A percentile compares a stretch with the other conserved stretches of the same genome.
These are phyloP conservation scores for Salvia sclarea DNA, from an alignment of 305 asterid genomes.

Conservation along the genomic window DNA sequence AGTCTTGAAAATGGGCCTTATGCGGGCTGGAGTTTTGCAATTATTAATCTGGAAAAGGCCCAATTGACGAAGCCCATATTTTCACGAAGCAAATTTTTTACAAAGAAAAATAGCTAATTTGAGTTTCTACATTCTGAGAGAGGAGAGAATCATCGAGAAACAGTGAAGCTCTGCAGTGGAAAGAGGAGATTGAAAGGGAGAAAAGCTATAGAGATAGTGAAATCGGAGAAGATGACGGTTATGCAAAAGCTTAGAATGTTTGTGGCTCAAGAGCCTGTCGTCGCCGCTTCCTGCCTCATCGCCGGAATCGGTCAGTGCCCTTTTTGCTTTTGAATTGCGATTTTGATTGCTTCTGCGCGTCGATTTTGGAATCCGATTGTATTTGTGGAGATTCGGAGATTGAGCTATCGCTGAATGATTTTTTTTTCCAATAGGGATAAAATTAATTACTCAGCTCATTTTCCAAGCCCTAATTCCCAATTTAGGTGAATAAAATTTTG, in stretches of 20 bases:
- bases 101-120: not conserved
- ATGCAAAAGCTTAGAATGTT: conserved; percentile 77
- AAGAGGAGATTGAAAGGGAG: not conserved
- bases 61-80: not conserved
- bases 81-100: not conserved
- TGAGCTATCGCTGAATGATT: not conserved
- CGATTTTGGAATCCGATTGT: conserved; percentile 10
- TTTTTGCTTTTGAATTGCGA: not conserved
- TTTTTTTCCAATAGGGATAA: not conserved
- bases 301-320: conserved; percentile 67
- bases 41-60: not conserved
- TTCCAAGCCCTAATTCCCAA: conserved; percentile 31
- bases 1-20: too few species aligned
- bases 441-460: not conserved
- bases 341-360: conserved; percentile 10
- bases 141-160: not conserved
- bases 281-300: conserved; percentile 83
- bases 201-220: not conserved
- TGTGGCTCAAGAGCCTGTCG: conserved; percentile 85
- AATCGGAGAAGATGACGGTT: conserved; percentile 59
- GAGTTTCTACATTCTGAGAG: not conserved
- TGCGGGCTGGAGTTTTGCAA: not conserved
- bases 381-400: not conserved
- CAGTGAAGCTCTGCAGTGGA: not conserved
- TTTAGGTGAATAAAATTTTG: not conserved